A percentile compares a stretch with the other conserved stretches of the same genome.
These are phyloP conservation scores for Gossypium gossypioides DNA, from an alignment of 441 rosid genomes.

Conservation along the genomic window DNA sequence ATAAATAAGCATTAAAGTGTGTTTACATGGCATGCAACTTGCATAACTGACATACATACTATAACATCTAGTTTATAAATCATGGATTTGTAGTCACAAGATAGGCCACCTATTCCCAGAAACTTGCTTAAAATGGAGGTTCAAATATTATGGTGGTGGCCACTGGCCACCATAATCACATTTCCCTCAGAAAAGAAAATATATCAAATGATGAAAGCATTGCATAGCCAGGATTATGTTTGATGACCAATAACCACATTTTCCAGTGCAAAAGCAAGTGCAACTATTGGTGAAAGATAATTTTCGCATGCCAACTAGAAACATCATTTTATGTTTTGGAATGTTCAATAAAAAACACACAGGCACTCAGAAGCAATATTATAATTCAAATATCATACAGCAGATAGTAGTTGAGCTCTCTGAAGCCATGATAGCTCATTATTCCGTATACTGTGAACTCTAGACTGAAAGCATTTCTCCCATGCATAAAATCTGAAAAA, in stretches of 20 bases:
- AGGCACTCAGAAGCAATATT: not conserved
- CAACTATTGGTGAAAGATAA: not conserved
- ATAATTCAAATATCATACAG: conserved; percentile 37
- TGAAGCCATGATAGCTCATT: conserved; percentile 87
- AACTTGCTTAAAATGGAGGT: not conserved
- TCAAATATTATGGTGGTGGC: not conserved
- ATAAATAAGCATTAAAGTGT: not conserved
- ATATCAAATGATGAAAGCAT: not conserved
- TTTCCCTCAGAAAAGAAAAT: not conserved
- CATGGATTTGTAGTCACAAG: not conserved
- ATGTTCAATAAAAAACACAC: not conserved
- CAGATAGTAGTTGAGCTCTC: conserved; percentile 62
- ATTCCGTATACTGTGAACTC: conserved; percentile 55
- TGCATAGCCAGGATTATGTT: not conserved
- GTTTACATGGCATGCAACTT: not conserved
- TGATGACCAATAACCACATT: not conserved
- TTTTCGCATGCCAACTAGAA: not conserved
- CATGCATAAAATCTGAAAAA: conserved; percentile 83
- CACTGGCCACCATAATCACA: not conserved
- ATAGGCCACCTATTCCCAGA: not conserved
- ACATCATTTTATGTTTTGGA: not conserved
- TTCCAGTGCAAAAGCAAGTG: not conserved
- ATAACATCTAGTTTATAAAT: not conserved
- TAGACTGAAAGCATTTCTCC: conserved; percentile 85
- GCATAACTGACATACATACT: not conserved